Evolutionary conservation across 2,329 filamentous ascomycete species (phyloP).

Genomic region (Penicillium sp.): DNA sequence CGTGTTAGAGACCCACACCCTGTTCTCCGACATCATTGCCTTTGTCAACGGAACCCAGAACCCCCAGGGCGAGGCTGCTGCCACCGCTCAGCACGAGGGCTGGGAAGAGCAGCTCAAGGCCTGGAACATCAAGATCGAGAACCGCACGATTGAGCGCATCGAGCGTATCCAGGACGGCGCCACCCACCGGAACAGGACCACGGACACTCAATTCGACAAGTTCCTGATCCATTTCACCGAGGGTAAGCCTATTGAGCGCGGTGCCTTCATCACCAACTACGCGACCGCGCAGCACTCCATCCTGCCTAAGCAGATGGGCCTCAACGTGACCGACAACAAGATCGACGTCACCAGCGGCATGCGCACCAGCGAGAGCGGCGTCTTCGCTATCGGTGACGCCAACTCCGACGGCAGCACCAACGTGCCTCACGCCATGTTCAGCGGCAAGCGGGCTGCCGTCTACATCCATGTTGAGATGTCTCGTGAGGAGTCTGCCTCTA

Average conservation of each 20-base stretch:
- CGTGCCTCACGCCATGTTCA: conserved; percentile 58
- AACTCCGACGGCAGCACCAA: conserved; percentile 59
- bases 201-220: conserved; percentile 47
- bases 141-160: conserved; percentile 51
- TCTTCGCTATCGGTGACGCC: conserved; percentile 57
- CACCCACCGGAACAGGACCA: conserved; percentile 24
- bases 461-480: conserved; percentile 48
- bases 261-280: conserved; percentile 52
- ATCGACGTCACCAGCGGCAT: conserved; percentile 45
- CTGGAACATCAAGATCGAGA: conserved; percentile 53
- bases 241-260: conserved; percentile 45
- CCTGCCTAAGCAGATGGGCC: conserved; percentile 48
- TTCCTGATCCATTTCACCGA: conserved; percentile 53
- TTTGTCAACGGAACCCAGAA: conserved; percentile 60
- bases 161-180: conserved; percentile 43
- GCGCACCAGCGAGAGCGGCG: conserved; percentile 50
- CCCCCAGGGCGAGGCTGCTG: conserved; percentile 36
- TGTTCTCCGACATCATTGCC: conserved; percentile 54
- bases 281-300: conserved; percentile 47
- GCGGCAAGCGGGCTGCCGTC: conserved; percentile 56
- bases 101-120: conserved; percentile 50
- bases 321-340: conserved; percentile 43
- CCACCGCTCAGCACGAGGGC: conserved; percentile 41
- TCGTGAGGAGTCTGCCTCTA: conserved; percentile 28
- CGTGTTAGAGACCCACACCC: conserved; percentile 51